phyloP scores from a whole-genome alignment of 768 basidiomycete genomes.

The Tricholoma sp. region DNA sequence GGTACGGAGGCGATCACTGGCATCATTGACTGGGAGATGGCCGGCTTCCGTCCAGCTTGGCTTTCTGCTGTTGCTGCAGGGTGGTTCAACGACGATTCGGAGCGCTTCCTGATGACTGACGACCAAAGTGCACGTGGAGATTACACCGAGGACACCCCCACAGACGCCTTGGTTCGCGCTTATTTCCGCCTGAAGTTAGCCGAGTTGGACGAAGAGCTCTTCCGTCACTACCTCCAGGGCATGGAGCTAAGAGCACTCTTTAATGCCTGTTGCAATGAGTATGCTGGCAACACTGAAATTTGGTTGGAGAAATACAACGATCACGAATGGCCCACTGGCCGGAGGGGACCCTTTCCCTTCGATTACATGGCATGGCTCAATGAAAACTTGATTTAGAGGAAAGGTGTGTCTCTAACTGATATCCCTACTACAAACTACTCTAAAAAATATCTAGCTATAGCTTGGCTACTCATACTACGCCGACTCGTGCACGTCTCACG shows the following conservation, averaged over 20 bases:
- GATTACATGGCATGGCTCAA: not conserved
- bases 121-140: not conserved
- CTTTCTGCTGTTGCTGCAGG: conserved; percentile 2
- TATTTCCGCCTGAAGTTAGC: no score
- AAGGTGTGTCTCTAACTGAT: conserved; percentile 1
- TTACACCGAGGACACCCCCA: not conserved
- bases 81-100: conserved; percentile 1
- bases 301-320: not conserved
- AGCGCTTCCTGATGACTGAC: conserved; percentile 2
- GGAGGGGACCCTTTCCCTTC: not conserved
- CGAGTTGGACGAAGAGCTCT: no score
- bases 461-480: not conserved
- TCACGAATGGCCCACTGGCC: not conserved
- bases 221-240: not conserved
- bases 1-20: not conserved
- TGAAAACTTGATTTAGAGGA: conserved; percentile 2
- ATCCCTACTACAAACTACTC: not conserved
- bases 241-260: conserved; percentile 4
- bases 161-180: not conserved
- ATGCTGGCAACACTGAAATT: conserved; percentile 1
- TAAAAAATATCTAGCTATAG: not conserved
- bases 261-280: not conserved
- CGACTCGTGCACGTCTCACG: no score
- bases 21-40: conserved; percentile 1
- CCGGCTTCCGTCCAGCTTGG: conserved; percentile 1